These are phyloP conservation scores for Picocystis sp. DNA, from an alignment of 163 green algal genomes.

Conservation along the genomic window DNA sequence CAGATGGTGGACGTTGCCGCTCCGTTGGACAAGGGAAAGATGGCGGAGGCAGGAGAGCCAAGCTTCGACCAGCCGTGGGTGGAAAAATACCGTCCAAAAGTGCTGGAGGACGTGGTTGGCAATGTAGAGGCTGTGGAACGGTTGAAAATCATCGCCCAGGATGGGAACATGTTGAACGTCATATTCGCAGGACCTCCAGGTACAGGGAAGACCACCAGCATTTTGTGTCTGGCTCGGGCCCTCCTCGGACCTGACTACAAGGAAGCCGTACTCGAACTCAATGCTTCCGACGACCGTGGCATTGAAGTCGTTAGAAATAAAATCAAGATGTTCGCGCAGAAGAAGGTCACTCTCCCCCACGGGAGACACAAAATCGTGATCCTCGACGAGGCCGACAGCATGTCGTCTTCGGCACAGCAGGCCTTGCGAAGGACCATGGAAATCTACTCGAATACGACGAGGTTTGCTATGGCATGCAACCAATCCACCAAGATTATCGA, in stretches of 20 bases:
- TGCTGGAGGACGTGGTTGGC: conserved; percentile 87
- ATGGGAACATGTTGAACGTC: conserved; percentile 96
- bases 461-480: conserved; percentile 97
- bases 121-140: conserved; percentile 83
- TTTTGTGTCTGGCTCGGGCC: conserved; percentile 72
- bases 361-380: conserved; percentile 94
- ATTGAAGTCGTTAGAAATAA: conserved; percentile 98
- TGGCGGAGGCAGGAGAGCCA: background rate
- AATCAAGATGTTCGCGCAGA: conserved; percentile 99
- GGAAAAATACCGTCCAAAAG: conserved; percentile 85
- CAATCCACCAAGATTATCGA: conserved; percentile 83
- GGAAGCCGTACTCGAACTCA: conserved; percentile 91
- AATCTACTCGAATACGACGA: conserved; percentile 81
- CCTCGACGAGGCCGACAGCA: conserved; percentile 92
- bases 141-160: conserved; percentile 74
- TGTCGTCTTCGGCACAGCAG: conserved; percentile 89
- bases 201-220: conserved; percentile 94
- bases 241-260: conserved; percentile 70
- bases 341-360: conserved; percentile 80
- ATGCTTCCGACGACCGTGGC: conserved; percentile 92
- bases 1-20: too few species aligned
- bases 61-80: conserved; percentile 39
- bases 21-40: too few species aligned
- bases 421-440: conserved; percentile 97
- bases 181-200: conserved; percentile 87